A percentile compares a stretch with the other conserved stretches of the same genome.
Evolutionary conservation across 2,329 filamentous ascomycete genomes (phyloP).

Genomic region (Tolypocladium sp.): DNA sequence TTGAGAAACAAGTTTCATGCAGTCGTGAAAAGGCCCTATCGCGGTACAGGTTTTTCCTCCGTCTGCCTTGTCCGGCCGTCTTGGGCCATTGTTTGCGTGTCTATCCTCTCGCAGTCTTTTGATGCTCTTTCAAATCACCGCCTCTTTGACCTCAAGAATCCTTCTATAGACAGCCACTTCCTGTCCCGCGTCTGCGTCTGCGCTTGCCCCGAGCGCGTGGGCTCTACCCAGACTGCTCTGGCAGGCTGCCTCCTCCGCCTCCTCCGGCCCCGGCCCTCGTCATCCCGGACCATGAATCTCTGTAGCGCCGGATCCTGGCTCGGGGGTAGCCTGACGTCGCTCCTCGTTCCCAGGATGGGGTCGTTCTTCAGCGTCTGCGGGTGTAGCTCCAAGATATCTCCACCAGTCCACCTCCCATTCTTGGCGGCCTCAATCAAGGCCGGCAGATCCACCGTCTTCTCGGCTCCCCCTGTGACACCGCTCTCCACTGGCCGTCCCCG

Average conservation of each 20-base stretch:
- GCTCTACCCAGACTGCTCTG: constrained; percentile 11
- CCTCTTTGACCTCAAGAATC: constrained; percentile 14
- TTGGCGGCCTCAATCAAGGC: constrained; percentile 22
- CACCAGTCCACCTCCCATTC: constrained; percentile 12
- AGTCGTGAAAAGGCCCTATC: not conserved
- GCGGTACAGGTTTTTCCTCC: not conserved
- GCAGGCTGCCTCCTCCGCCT: constrained; percentile 5
- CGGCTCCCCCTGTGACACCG: not conserved
- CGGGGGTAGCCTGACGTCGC: constrained; percentile 21
- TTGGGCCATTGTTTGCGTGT: not conserved
- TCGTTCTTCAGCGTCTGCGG: constrained; percentile 29
- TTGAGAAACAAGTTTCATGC: not conserved
- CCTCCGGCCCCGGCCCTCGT: constrained; percentile 2
- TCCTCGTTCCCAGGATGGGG: constrained; percentile 21
- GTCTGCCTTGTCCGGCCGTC: too few relatives aligned
- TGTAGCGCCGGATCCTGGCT: constrained; percentile 28
- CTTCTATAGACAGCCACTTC: constrained; percentile 11
- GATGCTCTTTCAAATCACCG: constrained; percentile 5
- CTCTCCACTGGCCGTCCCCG: not conserved
- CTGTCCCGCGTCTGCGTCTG: constrained; percentile 2
- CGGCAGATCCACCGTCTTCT: constrained; percentile 17
- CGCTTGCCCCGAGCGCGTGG: constrained; percentile 6
- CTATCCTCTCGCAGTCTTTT: not conserved
- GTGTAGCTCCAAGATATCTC: constrained; percentile 28
- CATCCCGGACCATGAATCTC: constrained; percentile 12